These are phyloP conservation scores for Rhodotorula sphaerocarpa DNA, from an alignment of 768 basidiomycete species.

Conservation along the genomic window DNA sequence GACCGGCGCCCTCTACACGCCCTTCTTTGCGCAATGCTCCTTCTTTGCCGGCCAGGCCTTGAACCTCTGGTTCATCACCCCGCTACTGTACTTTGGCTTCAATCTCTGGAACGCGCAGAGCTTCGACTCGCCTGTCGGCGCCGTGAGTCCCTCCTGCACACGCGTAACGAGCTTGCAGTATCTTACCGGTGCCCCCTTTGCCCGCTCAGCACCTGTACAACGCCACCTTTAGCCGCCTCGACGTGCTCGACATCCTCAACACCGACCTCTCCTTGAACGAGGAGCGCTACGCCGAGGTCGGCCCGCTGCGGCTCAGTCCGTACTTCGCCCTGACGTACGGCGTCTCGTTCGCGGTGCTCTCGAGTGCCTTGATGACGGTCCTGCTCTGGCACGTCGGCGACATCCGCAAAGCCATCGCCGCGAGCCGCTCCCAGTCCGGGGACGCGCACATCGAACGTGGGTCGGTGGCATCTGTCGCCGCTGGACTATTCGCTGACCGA, in stretches of 20 bases:
- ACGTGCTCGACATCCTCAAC: slow-evolving; percentile 39
- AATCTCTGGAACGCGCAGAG: slow-evolving; percentile 38
- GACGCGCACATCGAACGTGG: slow-evolving; percentile 34
- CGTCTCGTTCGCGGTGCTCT: slow-evolving; percentile 39
- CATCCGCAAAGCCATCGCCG: slow-evolving; percentile 30
- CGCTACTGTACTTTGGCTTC: slow-evolving; percentile 37
- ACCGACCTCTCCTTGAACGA: slow-evolving; percentile 39
- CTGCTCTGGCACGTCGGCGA: slow-evolving; percentile 38
- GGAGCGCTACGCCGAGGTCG: slow-evolving; percentile 31
- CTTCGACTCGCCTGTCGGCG: slow-evolving; percentile 37
- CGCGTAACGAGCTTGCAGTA: too few species aligned
- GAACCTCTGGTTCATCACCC: slow-evolving; percentile 40
- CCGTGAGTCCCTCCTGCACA: slow-evolving; percentile 1
- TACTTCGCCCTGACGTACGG: slow-evolving; percentile 37
- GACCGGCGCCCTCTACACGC: slow-evolving; percentile 37
- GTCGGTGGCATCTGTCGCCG: neutral
- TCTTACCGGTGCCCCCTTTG: too few species aligned
- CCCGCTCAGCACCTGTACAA: slow-evolving; percentile 36
- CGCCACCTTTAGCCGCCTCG: slow-evolving; percentile 35
- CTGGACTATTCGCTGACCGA: neutral
- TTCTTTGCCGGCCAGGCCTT: slow-evolving; percentile 37
- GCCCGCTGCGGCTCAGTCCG: slow-evolving; percentile 38
- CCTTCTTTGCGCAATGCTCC: slow-evolving; percentile 36
- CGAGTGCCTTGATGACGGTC: slow-evolving; percentile 36
- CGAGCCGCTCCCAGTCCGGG: neutral